Base-by-base conservation (phyloP, 2,329 filamentous ascomycete genomes). In the Cercospora citrullina region DNA sequence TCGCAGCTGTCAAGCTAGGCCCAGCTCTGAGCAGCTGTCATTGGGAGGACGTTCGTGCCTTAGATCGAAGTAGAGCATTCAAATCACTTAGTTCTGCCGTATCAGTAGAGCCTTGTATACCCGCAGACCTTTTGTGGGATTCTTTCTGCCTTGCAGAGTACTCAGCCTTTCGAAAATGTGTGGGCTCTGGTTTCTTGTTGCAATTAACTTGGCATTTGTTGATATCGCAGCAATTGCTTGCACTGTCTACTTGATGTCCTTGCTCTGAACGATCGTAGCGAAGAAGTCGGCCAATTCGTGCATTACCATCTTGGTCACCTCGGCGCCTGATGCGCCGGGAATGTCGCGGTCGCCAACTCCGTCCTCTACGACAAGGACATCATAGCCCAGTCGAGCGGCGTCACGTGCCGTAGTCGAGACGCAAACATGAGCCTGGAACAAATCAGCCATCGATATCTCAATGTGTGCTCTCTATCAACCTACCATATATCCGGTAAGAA, bases 261-360 rank as follows among this genome's bases (percentile, higher is more conserved):
- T 76, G 72, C 83, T 84, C 70, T 83, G 79, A 0, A 90, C 80
- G 6, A 90, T 80, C 0, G 87, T 90, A 0, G 82, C 89, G 77
- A 90, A 90, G 1, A 82, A 85, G 82, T 91, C 89, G 0, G 74
- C 86, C 75, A 91, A 78, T 77, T 91, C 89, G 5, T 82, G 81
- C 71, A 91, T 77, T 2, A 81, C 82, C 68, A 85, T 83, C 76
- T 81, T 81, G 8, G 81, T 84, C 23, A 90, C 74, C 65, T 88
- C 83, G 10, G 84, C 82, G 0, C 85, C 88, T 5, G 81, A 80
- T 0, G 84, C 85, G 0, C 88, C 88, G 0, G 89, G 89, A 55
- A 91, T 89, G 75, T 90, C 84, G 8, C 89, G 78, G 76, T 91
- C 89, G 0, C 89, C 89, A 42, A 91, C 84, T 0, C 83, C 88